Evolutionary conservation across 805 yeast species (phyloP), one percentile per base, ranked within the genome.

Genomic region (Teunomyces cretensis): DNA sequence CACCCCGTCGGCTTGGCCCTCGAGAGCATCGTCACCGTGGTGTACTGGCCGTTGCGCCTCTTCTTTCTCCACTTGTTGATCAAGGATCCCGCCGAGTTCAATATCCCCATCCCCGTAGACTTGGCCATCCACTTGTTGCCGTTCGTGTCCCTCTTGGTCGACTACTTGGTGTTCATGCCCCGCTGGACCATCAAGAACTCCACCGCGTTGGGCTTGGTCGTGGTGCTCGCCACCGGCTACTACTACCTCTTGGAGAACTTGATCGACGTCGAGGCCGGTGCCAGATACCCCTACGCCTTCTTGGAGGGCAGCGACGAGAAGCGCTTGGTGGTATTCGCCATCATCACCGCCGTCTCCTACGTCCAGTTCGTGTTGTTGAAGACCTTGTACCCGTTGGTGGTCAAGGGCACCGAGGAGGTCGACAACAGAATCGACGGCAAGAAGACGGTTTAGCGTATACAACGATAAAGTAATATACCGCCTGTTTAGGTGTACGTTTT

Each of bases 21-120:
- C 13, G 91, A 85, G 57, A 66, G 75, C 9, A 70, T 85, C 15
- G 89, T 86, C 13, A 72, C 87, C 0, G 28, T 66, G 1, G 78
- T 86, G 12, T 86, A 86, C 60, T 86, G 94, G 92, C 80, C 83
- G 0, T 70, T 86, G 51, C 68, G 81, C 50, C 45, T 84, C 13
- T 78, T 81, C 54, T 74, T 75, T 41, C 56, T 75, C 30, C 65
- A 68, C 15, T 57, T 81, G 43, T 81, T 86, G 31, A 63, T 77
- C 41, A 52, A 60, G 12, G 68, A 67, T 42, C 16, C 35, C 2
- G 49, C 45, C 4, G 65, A 51, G 5, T 51, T 60, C 33, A 54
- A 62, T 5, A 68, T 84, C 22, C 82, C 86, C 1, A 15, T 81
- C 12, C 27, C 50, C 1, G 67, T 80, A 5, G 92, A 85, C 57